Percentiles rank a stretch among this genome's conserved stretches.
Conservation (phyloP, 768 basidiomycete genomes). For the Pleurotus tuber-regium region DNA sequence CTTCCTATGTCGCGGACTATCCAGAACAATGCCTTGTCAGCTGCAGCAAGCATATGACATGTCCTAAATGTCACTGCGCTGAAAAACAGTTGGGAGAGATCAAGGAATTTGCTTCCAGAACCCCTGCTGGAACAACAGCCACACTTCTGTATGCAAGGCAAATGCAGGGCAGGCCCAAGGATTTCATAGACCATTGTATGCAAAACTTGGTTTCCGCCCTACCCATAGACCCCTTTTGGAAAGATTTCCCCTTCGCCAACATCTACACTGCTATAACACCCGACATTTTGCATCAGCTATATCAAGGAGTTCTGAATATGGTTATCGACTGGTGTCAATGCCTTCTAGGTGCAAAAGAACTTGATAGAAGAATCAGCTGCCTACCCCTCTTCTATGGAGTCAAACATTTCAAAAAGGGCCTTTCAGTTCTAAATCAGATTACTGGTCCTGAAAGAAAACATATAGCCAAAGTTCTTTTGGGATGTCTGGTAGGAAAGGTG, state of each 20-base stretch:
- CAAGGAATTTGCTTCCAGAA: constrained; percentile 1
- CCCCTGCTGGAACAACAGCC: constrained; percentile 12
- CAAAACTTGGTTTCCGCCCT: neutral
- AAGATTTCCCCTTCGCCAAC: constrained; percentile 33
- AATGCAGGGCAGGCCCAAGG: neutral
- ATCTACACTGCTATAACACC: constrained; percentile 42
- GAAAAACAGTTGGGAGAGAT: constrained; percentile 18
- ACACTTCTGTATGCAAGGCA: constrained; percentile 25
- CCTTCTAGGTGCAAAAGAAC: constrained; percentile 23
- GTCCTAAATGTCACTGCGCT: constrained; percentile 24
- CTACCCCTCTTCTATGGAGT: constrained; percentile 27
- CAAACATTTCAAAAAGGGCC: constrained; percentile 35
- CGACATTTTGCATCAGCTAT: constrained; percentile 46
- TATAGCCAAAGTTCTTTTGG: constrained; percentile 25
- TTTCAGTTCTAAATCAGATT: constrained; percentile 32
- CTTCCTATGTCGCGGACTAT: constrained; percentile 36
- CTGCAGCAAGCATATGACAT: constrained; percentile 22
- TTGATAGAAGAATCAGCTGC: constrained; percentile 34
- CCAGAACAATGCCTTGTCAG: constrained; percentile 43
- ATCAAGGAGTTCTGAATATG: constrained; percentile 47
- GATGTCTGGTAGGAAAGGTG: constrained; percentile 22
- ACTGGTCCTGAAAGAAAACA: constrained; percentile 36
- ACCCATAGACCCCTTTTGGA: constrained; percentile 39
- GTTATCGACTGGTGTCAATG: constrained; percentile 31
- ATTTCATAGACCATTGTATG: neutral